phyloP scores from a whole-genome alignment of 192 early-diverging fungal genomes.

The Pecoramyces ruminantium region DNA sequence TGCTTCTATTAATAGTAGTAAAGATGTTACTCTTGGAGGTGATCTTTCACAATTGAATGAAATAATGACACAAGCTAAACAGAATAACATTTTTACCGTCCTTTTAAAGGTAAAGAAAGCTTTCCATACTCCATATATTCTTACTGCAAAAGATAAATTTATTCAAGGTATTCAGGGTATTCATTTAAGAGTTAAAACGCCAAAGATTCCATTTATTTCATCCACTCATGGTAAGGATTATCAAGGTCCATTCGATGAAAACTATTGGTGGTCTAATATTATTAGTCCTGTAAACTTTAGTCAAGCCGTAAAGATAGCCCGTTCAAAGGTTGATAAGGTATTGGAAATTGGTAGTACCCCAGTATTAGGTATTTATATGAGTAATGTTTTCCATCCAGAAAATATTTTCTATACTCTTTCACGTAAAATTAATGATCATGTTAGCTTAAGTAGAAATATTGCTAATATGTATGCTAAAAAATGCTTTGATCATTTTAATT shows the following conservation, averaged over 20 bases:
- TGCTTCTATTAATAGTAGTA: constrained; percentile 10
- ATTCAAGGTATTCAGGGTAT: background rate
- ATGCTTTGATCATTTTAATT: background rate
- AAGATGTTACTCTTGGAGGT: constrained; percentile 12
- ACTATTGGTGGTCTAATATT: background rate
- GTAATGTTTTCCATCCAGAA: background rate
- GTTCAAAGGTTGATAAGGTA: background rate
- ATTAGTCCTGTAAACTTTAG: background rate
- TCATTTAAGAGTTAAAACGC: background rate
- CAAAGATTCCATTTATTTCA: background rate
- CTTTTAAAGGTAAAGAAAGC: constrained; percentile 9
- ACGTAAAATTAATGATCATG: background rate
- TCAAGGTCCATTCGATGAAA: background rate
- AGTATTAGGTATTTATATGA: background rate
- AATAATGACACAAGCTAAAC: constrained; percentile 6
- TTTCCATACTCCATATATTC: constrained; percentile 13
- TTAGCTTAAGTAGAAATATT: background rate
- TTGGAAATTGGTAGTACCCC: background rate
- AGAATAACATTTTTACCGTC: constrained; percentile 4
- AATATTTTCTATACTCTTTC: background rate
- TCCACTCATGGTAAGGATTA: background rate
- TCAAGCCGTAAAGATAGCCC: background rate
- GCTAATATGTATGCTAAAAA: background rate
- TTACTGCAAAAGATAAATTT: background rate
- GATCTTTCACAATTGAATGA: background rate